A percentile compares a stretch with the other conserved stretches of the same genome.
Conservation (phyloP, 2,329 filamentous ascomycete species). For the Scedosporium minutisporum region DNA sequence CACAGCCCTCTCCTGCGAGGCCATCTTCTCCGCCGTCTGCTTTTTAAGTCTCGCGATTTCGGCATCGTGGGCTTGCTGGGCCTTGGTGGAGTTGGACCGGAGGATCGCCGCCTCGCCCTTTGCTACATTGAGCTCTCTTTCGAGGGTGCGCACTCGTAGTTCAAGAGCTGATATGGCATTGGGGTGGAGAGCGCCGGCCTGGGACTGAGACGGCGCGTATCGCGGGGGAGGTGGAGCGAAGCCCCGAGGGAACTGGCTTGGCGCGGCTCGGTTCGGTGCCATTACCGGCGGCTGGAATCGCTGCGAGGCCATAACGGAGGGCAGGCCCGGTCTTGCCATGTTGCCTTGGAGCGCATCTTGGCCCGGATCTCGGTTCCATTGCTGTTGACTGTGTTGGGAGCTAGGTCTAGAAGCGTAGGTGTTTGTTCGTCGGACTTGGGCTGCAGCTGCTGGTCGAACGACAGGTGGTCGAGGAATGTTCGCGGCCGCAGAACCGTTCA, state of each 20-base stretch:
- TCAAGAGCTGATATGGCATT: conserved; percentile 37
- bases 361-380: conserved; percentile 19
- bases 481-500: not conserved
- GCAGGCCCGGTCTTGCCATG: conserved; percentile 9
- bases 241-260: conserved; percentile 33
- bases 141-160: conserved; percentile 41
- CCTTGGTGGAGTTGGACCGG: conserved; percentile 58
- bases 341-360: not conserved
- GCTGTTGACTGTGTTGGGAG: not conserved
- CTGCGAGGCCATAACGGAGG: conserved; percentile 7
- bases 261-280: conserved; percentile 20
- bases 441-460: not conserved
- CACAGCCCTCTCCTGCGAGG: conserved; percentile 52
- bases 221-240: conserved; percentile 15
- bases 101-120: conserved; percentile 66
- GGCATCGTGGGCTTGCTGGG: conserved; percentile 50
- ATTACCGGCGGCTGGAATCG: conserved; percentile 15
- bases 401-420: not conserved
- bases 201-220: conserved; percentile 23
- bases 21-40: conserved; percentile 52
- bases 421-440: not conserved
- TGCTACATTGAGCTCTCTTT: conserved; percentile 50
- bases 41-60: conserved; percentile 53
- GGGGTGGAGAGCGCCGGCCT: conserved; percentile 19
- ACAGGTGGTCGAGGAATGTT: not conserved